A percentile compares a stretch with the other conserved stretches of the same genome.
Evolutionary conservation across 176 grass and related monocot genomes (phyloP).

Genomic region (Alloteropsis semialata): DNA sequence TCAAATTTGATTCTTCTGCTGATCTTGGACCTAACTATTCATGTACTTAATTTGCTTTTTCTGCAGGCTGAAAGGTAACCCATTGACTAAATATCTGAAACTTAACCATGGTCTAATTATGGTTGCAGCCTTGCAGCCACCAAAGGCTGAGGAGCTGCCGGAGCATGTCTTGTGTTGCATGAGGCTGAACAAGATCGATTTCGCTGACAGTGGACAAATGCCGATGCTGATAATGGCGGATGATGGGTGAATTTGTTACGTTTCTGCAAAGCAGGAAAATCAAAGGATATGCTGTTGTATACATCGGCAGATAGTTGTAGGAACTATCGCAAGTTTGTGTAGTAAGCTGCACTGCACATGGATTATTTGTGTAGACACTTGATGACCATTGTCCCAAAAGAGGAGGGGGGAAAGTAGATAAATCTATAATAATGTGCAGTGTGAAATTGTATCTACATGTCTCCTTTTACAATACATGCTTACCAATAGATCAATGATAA

Average conservation of each 20-base stretch:
- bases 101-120: background rate
- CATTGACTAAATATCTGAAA: conserved; percentile 15
- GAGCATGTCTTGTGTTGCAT: conserved; percentile 88
- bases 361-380: too few species aligned
- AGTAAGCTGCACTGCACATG: background rate
- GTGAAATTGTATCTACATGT: too few species aligned
- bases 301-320: conserved; percentile 39
- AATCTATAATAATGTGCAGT: too few species aligned
- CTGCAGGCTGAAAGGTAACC: background rate
- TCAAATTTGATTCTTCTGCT: too few species aligned
- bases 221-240: conserved; percentile 61
- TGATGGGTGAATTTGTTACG: conserved; percentile 39
- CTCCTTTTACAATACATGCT: too few species aligned
- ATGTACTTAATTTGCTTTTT: conserved; percentile 47
- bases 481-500: too few species aligned
- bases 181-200: conserved; percentile 80
- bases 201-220: conserved; percentile 66
- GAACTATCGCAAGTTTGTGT: conserved; percentile 22
- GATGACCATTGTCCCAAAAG: background rate
- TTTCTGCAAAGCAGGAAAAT: conserved; percentile 9
- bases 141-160: conserved; percentile 85
- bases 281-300: conserved; percentile 17
- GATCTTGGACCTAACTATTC: conserved; percentile 82
- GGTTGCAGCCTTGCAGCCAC: conserved; percentile 76
- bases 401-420: too few species aligned